These are phyloP conservation scores for Metarhizium album DNA, from an alignment of 2,329 filamentous ascomycete species.

Conservation along the genomic window DNA sequence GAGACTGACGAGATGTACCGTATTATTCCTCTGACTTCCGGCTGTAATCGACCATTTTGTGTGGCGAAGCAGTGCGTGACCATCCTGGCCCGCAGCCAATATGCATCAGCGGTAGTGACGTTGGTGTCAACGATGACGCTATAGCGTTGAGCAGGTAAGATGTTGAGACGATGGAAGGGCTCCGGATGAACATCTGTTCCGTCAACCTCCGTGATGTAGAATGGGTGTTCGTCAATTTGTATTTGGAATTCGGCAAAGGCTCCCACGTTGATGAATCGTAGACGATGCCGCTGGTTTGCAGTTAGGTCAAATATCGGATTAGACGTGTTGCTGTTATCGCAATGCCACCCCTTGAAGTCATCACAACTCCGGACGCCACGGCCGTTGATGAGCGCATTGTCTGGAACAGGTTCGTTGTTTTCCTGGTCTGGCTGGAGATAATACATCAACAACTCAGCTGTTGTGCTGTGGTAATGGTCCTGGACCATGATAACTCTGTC, in stretches of 20 bases:
- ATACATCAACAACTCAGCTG: constrained; percentile 36
- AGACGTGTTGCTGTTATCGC: constrained; percentile 28
- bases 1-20: constrained; percentile 14
- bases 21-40: constrained; percentile 21
- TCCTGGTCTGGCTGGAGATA: constrained; percentile 45
- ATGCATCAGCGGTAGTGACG: constrained; percentile 39
- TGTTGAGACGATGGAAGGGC: constrained; percentile 48
- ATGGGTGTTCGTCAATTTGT: constrained; percentile 55
- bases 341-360: constrained; percentile 28
- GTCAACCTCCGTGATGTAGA: constrained; percentile 59
- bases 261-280: constrained; percentile 60
- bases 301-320: constrained; percentile 34
- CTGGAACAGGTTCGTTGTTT: constrained; percentile 54
- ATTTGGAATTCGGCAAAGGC: constrained; percentile 65
- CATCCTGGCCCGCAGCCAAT: constrained; percentile 51
- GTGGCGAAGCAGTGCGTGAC: constrained; percentile 27
- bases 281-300: constrained; percentile 48
- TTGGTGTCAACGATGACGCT: constrained; percentile 54
- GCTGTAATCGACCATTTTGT: constrained; percentile 18
- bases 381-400: constrained; percentile 55
- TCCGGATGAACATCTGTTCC: constrained; percentile 54
- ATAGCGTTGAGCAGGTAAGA: constrained; percentile 62
- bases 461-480: constrained; percentile 60
- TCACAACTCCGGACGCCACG: constrained; percentile 23
- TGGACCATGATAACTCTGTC: constrained; percentile 58